Evolutionary conservation across 202 grass and related monocot genomes (phyloP).

Genomic region (Brachypodium distachyon): DNA sequence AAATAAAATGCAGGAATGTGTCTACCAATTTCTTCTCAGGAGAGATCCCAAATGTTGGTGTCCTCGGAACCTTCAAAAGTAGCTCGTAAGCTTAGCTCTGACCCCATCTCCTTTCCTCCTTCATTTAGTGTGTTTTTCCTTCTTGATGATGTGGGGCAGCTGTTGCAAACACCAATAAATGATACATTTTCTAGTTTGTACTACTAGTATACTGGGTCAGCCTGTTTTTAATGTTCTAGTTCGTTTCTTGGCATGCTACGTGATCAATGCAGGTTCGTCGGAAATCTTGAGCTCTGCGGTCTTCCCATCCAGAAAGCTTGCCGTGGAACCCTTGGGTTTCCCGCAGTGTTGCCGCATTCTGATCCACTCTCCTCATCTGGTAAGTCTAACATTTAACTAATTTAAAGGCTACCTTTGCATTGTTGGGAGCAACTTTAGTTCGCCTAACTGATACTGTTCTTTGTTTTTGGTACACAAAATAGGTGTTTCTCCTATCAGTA

Average conservation of each 20-base stretch:
- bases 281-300: slow-evolving; percentile 89
- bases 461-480: not conserved
- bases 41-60: slow-evolving; percentile 74
- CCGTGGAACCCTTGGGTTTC: slow-evolving; percentile 68
- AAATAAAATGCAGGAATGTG: slow-evolving; percentile 42
- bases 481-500: slow-evolving; percentile 60
- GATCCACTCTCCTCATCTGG: slow-evolving; percentile 43
- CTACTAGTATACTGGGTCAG: not conserved
- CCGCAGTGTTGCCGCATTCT: slow-evolving; percentile 65
- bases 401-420: not conserved
- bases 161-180: not conserved
- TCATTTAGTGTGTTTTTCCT: not conserved
- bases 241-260: slow-evolving; percentile 1
- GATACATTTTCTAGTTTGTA: not conserved
- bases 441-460: not conserved
- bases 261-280: slow-evolving; percentile 56
- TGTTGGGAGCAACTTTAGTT: not conserved
- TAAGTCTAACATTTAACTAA: not conserved
- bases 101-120: not conserved
- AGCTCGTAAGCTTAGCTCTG: slow-evolving; percentile 63
- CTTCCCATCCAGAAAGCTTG: slow-evolving; percentile 73
- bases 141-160: not conserved
- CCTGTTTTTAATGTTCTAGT: not conserved
- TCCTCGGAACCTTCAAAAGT: slow-evolving; percentile 81
- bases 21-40: slow-evolving; percentile 96